Evolutionary conservation across 164 flowering plant genomes (phyloP).

Genomic region (Umbilicus rupestris): DNA sequence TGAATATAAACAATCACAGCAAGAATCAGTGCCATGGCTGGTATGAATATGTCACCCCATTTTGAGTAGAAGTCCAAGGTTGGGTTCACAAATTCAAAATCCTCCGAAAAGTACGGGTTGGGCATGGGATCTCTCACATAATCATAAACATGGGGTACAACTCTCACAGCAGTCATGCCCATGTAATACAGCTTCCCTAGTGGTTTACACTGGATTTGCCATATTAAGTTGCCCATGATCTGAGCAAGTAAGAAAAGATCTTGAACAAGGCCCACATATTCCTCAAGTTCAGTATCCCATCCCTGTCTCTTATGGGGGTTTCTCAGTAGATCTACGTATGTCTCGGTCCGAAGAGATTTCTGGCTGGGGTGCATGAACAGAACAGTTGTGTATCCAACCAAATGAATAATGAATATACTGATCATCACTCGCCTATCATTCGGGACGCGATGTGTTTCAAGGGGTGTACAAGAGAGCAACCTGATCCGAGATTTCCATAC

Average conservation of each 20-base stretch:
- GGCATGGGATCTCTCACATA: constrained; percentile 38
- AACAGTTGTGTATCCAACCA: constrained; percentile 42
- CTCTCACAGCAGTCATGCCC: constrained; percentile 63
- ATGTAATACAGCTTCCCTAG: constrained; percentile 57
- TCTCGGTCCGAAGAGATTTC: constrained; percentile 21
- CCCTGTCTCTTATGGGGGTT: constrained; percentile 21
- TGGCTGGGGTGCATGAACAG: constrained; percentile 38
- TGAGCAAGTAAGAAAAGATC: constrained; percentile 87
- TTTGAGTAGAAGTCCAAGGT: constrained; percentile 58
- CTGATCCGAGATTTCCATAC: constrained; percentile 79
- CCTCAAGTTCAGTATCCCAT: constrained; percentile 67
- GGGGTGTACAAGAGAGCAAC: constrained; percentile 44
- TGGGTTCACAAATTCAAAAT: constrained; percentile 68
- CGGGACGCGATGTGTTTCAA: constrained; percentile 63
- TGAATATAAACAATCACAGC: constrained; percentile 49
- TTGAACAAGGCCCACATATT: constrained; percentile 77
- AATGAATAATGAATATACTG: constrained; percentile 36
- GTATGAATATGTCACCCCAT: constrained; percentile 66
- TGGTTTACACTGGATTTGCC: constrained; percentile 60
- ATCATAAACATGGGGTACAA: constrained; percentile 82
- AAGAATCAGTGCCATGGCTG: constrained; percentile 37
- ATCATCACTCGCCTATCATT: constrained; percentile 51
- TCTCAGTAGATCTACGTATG: constrained; percentile 24
- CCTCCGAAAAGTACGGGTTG: constrained; percentile 63
- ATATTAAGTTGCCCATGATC: constrained; percentile 60